These are phyloP conservation scores for Mycena olivaceomarginata DNA, from an alignment of 768 basidiomycete genomes.

Conservation along the genomic window DNA sequence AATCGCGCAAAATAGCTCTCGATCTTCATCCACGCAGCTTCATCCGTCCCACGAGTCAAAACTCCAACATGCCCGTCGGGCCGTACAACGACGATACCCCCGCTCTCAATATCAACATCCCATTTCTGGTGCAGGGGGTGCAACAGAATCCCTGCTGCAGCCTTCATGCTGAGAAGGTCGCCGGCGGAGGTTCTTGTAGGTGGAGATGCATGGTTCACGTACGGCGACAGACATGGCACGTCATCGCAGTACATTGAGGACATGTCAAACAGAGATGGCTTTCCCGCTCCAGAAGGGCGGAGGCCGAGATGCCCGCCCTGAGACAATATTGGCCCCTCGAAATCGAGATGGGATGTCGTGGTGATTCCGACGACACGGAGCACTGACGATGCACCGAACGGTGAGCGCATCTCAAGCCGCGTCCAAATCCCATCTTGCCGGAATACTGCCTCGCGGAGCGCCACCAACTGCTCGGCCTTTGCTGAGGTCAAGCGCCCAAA, in stretches of 20 bases:
- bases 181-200: background rate
- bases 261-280: slow-evolving; percentile 6
- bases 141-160: slow-evolving; percentile 19
- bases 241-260: slow-evolving; percentile 24
- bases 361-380: slow-evolving; percentile 8
- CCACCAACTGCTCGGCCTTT: background rate
- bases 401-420: background rate
- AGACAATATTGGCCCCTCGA: background rate
- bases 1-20: slow-evolving; percentile 28
- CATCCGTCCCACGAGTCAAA: background rate
- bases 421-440: background rate
- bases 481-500: slow-evolving; percentile 7
- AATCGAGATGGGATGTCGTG: slow-evolving; percentile 8
- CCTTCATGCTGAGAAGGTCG: slow-evolving; percentile 11
- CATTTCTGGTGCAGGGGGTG: slow-evolving; percentile 32
- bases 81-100: slow-evolving; percentile 22
- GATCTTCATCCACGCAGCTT: background rate
- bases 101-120: slow-evolving; percentile 18
- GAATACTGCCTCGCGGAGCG: slow-evolving; percentile 4
- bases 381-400: background rate
- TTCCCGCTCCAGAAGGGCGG: too few relatives aligned
- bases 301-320: background rate
- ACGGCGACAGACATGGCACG: slow-evolving; percentile 16
- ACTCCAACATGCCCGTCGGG: slow-evolving; percentile 33
- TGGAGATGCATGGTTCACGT: background rate